These are phyloP conservation scores for Stramenopiles sp. DNA, from an alignment of 352 stramenopile species.

Conservation along the genomic window DNA sequence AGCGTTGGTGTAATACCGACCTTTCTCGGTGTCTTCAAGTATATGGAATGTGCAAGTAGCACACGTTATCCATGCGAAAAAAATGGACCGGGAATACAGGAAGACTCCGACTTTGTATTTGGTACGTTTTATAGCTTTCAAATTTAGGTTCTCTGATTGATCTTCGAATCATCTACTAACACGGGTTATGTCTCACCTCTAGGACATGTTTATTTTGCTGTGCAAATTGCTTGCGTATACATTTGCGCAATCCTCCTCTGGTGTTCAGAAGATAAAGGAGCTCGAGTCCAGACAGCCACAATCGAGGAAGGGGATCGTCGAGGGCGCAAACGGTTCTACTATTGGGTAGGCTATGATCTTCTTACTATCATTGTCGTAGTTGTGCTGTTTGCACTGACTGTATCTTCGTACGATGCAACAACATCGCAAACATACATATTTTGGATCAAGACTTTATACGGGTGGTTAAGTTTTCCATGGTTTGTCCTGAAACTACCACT, in stretches of 20 bases:
- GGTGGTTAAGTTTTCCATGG: conserved; percentile 58
- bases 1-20: conserved; percentile 50
- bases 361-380: too few relatives aligned
- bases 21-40: conserved; percentile 37
- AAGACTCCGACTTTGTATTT: background rate
- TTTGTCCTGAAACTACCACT: conserved; percentile 60
- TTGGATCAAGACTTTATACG: conserved; percentile 58
- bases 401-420: too few relatives aligned
- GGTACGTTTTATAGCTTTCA: background rate
- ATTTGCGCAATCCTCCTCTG: too few relatives aligned
- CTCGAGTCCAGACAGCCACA: too few relatives aligned
- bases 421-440: conserved; percentile 53
- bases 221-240: too few relatives aligned
- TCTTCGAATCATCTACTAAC: too few relatives aligned
- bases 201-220: too few relatives aligned
- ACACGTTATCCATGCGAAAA: conserved; percentile 38
- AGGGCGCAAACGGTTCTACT: too few relatives aligned
- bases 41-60: conserved; percentile 43
- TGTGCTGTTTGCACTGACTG: conserved; percentile 43
- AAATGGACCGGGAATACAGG: conserved; percentile 22
- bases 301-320: too few relatives aligned
- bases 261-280: too few relatives aligned
- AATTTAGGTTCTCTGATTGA: conserved; percentile 3
- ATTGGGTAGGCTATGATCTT: too few relatives aligned
- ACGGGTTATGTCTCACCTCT: too few relatives aligned